Conservation (phyloP, 2,329 filamentous ascomycete species). For the Ceratocystis huliohia region DNA sequence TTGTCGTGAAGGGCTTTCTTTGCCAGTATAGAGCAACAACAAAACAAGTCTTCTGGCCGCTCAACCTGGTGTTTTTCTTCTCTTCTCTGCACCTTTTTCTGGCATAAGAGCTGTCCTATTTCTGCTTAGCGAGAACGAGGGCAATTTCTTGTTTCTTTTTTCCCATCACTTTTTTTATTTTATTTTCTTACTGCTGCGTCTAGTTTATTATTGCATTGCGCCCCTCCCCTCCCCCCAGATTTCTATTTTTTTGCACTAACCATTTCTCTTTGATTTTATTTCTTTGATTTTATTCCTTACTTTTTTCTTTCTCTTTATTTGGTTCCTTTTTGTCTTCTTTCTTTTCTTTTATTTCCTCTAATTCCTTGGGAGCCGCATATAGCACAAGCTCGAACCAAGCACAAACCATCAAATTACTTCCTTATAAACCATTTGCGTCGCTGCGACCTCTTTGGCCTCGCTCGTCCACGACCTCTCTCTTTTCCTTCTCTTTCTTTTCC, state of each 20-base stretch:
- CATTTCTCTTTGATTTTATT: conserved; percentile 3
- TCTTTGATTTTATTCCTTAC: neutral
- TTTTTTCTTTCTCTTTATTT: neutral
- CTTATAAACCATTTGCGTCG: conserved; percentile 11
- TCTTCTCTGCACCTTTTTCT: neutral
- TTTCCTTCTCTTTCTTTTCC: conserved; percentile 5
- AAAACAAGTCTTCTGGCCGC: neutral
- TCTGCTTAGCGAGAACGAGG: neutral
- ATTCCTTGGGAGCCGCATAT: conserved; percentile 3
- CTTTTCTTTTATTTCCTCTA: conserved; percentile 1
- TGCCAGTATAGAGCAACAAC: neutral
- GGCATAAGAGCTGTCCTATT: neutral
- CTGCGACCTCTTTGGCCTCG: neutral
- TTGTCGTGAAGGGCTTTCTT: neutral
- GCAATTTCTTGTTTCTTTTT: neutral
- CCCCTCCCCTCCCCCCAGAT: neutral
- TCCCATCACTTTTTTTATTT: neutral
- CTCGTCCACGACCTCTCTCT: conserved; percentile 7
- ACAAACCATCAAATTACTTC: conserved; percentile 8
- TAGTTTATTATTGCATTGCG: neutral
- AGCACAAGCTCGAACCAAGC: conserved; percentile 8
- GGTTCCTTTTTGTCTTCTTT: neutral
- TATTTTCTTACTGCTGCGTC: neutral
- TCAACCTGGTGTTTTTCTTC: neutral
- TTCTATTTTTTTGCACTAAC: neutral